phyloP scores from a whole-genome alignment of 2,329 filamentous ascomycete species.

The Fusarium tanahbumbuense region DNA sequence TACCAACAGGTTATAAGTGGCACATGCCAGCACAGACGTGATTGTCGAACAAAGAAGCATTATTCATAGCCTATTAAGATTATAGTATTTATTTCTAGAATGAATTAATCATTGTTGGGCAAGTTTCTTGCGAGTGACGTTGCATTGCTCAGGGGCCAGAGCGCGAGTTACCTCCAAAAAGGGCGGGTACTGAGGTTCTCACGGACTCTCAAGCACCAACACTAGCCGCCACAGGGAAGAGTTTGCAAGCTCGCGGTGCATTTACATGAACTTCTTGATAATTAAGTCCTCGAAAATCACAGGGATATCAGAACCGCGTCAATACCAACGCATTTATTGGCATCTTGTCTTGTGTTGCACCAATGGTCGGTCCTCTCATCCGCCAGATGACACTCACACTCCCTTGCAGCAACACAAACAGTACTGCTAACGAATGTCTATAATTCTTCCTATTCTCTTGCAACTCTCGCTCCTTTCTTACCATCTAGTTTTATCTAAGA shows the following conservation, averaged over 20 bases:
- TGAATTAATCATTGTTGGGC: background rate
- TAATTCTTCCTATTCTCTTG: background rate
- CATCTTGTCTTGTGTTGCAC: background rate
- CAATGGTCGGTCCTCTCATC: background rate
- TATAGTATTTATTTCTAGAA: background rate
- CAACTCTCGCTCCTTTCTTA: background rate
- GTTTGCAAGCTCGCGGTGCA: background rate
- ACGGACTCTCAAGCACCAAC: constrained; percentile 9
- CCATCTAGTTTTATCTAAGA: background rate
- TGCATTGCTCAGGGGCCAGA: constrained; percentile 26
- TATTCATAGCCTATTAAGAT: background rate
- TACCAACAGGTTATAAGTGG: constrained; percentile 6
- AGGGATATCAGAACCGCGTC: background rate
- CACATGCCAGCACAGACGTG: constrained; percentile 12
- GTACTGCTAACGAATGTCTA: background rate
- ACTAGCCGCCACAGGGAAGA: constrained; percentile 1
- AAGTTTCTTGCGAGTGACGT: constrained; percentile 1
- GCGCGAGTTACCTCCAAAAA: constrained; percentile 25
- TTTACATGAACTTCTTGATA: background rate
- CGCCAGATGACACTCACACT: constrained; percentile 5
- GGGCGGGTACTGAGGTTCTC: constrained; percentile 27
- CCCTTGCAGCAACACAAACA: constrained; percentile 11
- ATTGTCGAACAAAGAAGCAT: background rate
- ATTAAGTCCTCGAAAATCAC: background rate
- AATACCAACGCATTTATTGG: background rate